phyloP scores from a whole-genome alignment of 306 rosid genomes.

The Quercus agrifolia region DNA sequence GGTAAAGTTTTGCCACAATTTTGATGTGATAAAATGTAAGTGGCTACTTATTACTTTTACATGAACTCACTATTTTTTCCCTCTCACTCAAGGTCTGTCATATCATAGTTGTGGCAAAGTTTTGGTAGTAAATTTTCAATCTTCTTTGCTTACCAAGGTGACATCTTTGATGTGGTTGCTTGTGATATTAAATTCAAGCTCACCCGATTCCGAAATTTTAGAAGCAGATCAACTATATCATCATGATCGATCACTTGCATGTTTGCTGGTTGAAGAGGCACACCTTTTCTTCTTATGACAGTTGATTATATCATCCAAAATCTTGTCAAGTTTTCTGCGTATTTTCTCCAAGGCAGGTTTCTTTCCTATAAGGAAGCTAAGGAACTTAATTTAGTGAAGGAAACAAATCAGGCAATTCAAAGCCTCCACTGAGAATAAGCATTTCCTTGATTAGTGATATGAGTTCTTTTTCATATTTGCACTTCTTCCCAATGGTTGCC shows the following conservation, averaged over 20 bases:
- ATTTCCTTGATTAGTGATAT: neutral
- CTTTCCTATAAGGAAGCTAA: neutral
- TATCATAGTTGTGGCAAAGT: too few relatives aligned
- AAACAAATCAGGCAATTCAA: neutral
- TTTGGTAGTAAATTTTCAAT: too few relatives aligned
- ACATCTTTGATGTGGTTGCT: constrained; percentile 2
- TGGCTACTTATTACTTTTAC: too few relatives aligned
- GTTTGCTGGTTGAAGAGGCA: neutral
- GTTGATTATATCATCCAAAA: neutral
- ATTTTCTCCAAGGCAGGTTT: neutral
- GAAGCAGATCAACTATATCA: constrained; percentile 5
- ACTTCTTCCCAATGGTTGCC: neutral
- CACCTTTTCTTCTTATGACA: neutral
- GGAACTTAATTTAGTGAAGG: constrained; percentile 1
- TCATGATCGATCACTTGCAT: neutral
- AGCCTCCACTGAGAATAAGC: neutral
- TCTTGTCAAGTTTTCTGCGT: neutral
- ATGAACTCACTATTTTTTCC: too few relatives aligned
- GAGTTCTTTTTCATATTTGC: neutral
- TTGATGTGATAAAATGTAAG: too few relatives aligned
- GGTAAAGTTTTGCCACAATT: too few relatives aligned
- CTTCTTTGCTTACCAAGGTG: neutral
- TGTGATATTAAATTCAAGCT: neutral
- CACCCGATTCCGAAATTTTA: neutral
- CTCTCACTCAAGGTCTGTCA: too few relatives aligned